Conservation (phyloP, 257 asterid genomes). For the Verbascum thapsus region DNA sequence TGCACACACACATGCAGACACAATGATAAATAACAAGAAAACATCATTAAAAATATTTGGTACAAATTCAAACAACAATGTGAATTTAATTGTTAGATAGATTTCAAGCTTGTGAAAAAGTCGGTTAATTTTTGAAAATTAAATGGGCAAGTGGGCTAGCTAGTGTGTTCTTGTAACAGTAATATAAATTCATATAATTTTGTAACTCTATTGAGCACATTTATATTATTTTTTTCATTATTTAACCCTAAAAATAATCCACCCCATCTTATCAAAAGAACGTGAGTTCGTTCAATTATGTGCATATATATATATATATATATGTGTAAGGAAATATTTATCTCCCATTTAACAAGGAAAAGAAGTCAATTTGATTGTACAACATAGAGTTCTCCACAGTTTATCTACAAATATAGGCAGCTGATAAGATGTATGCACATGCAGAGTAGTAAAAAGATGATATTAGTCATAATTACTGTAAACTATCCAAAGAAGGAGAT, state of each 20-base stretch:
- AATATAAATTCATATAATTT: background rate
- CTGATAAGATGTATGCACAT: background rate
- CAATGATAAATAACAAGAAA: conserved; percentile 3
- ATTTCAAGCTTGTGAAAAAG: conserved; percentile 29
- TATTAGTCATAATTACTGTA: conserved; percentile 14
- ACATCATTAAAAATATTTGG: conserved; percentile 20
- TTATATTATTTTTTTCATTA: too few species aligned
- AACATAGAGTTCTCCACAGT: conserved; percentile 4
- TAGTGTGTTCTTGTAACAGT: conserved; percentile 14
- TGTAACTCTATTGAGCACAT: background rate
- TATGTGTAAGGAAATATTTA: background rate
- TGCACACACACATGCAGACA: background rate
- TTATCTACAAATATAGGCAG: conserved; percentile 3
- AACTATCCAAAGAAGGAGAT: conserved; percentile 27
- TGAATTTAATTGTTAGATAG: conserved; percentile 27
- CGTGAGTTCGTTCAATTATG: too few species aligned
- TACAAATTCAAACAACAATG: conserved; percentile 31
- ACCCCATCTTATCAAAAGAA: too few species aligned
- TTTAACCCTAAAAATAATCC: background rate
- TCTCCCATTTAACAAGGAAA: background rate
- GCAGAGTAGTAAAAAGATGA: background rate
- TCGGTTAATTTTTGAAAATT: conserved; percentile 34
- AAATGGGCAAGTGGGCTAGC: conserved; percentile 17
- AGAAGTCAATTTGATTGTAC: conserved; percentile 23
- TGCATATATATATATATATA: too few species aligned